Conservation (phyloP, 306 rosid genomes). For the Rosa multiflora region DNA sequence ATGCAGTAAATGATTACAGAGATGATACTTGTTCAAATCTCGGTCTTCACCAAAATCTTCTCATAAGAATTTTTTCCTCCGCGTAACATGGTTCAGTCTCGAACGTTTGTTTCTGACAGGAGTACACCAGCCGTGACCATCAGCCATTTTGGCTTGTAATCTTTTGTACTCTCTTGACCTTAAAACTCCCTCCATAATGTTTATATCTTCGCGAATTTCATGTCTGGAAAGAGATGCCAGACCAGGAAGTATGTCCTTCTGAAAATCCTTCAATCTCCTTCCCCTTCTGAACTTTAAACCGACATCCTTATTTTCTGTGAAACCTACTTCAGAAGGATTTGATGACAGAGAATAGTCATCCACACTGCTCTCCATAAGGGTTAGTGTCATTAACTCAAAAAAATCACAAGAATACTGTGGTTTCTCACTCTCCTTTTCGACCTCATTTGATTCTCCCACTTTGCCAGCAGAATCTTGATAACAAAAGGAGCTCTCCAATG, state of each 20-base stretch:
- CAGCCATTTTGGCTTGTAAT: constrained; percentile 33
- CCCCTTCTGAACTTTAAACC: constrained; percentile 49
- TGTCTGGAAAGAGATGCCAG: constrained; percentile 57
- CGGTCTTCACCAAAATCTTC: constrained; percentile 11
- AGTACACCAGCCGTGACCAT: constrained; percentile 39
- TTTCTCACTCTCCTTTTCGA: constrained; percentile 29
- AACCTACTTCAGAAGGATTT: constrained; percentile 28
- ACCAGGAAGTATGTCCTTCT: constrained; percentile 62
- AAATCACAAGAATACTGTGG: constrained; percentile 43
- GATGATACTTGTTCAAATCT: not conserved
- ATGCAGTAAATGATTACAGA: constrained; percentile 6
- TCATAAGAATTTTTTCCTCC: constrained; percentile 24
- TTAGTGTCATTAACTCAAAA: constrained; percentile 45
- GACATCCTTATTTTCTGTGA: constrained; percentile 26
- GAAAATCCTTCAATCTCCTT: constrained; percentile 62
- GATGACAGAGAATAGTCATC: constrained; percentile 43
- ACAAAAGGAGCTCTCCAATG: constrained; percentile 34
- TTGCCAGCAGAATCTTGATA: constrained; percentile 19
- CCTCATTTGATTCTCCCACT: constrained; percentile 18
- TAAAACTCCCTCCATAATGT: constrained; percentile 54
- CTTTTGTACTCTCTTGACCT: constrained; percentile 61
- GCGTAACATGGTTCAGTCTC: constrained; percentile 25
- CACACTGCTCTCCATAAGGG: constrained; percentile 34
- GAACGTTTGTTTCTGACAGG: constrained; percentile 50
- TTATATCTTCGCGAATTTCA: constrained; percentile 55